These are phyloP conservation scores for Lachancea dasiensis DNA, from an alignment of 805 yeast species.

Conservation along the genomic window DNA sequence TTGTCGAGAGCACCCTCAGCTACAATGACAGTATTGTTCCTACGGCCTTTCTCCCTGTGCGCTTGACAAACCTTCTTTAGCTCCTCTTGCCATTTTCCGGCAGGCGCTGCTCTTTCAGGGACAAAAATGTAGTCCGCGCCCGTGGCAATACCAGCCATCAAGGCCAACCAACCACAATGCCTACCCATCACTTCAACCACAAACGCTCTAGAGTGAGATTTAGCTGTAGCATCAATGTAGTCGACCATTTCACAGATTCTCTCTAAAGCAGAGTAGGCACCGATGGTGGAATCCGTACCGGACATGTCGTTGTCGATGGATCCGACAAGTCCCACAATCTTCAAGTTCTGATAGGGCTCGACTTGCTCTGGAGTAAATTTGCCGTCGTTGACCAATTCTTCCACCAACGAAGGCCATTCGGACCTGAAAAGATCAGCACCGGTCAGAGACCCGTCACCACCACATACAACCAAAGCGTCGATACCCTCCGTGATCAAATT, in stretches of 20 bases:
- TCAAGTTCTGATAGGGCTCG: conserved; percentile 60
- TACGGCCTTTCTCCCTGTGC: conserved; percentile 81
- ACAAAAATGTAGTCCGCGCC: conserved; percentile 92
- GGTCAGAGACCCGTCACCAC: conserved; percentile 97
- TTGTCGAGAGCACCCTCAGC: conserved; percentile 96
- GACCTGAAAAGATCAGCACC: conserved; percentile 93
- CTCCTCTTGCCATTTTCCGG: conserved; percentile 72
- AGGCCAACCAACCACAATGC: conserved; percentile 98
- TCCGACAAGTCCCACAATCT: conserved; percentile 92
- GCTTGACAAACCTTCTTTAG: conserved; percentile 67
- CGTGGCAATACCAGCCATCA: conserved; percentile 96
- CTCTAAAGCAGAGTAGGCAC: conserved; percentile 90
- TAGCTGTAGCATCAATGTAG: conserved; percentile 95
- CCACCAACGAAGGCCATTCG: conserved; percentile 88
- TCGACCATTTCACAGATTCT: conserved; percentile 92
- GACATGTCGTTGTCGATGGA: conserved; percentile 99
- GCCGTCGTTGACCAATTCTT: conserved; percentile 56
- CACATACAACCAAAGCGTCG: conserved; percentile 92
- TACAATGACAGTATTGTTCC: conserved; percentile 93
- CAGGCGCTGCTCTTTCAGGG: conserved; percentile 86
- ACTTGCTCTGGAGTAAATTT: conserved; percentile 54
- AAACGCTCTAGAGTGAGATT: conserved; percentile 95
- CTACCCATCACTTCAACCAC: conserved; percentile 99
- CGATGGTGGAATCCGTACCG: conserved; percentile 92
- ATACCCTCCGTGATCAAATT: conserved; percentile 83